Conservation (phyloP, 768 basidiomycete genomes). For the Tylopilus rubrobrunneus region DNA sequence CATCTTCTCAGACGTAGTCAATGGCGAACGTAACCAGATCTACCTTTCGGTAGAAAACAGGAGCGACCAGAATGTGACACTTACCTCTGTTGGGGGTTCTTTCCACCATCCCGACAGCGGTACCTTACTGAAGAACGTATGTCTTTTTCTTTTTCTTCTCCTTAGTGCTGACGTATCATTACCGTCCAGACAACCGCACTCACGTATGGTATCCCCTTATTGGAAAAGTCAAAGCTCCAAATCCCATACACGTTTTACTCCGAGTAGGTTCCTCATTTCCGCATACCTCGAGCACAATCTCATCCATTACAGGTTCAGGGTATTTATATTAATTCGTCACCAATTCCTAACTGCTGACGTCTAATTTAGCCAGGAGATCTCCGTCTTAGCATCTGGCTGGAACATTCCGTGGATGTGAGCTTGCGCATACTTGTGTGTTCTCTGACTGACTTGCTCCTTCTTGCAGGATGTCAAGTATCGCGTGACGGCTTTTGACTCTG, state of each 20-base stretch:
- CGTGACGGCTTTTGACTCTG: conserved; percentile 68
- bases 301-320: conserved; percentile 52
- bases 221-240: conserved; percentile 55
- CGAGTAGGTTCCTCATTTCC: conserved; percentile 53
- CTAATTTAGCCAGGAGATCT: conserved; percentile 64
- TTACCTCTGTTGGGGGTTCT: conserved; percentile 62
- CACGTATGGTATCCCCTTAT: conserved; percentile 49
- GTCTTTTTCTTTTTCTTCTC: conserved; percentile 13
- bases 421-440: not conserved
- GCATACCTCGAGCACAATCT: conserved; percentile 1
- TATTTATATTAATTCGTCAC: conserved; percentile 21
- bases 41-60: conserved; percentile 69
- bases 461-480: conserved; percentile 53
- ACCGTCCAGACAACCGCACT: conserved; percentile 51
- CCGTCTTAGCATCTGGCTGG: conserved; percentile 72
- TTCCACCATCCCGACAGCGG: conserved; percentile 63
- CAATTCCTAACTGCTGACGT: conserved; percentile 1
- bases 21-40: conserved; percentile 75
- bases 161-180: not conserved
- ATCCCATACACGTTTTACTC: conserved; percentile 75
- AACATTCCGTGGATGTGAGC: conserved; percentile 61
- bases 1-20: conserved; percentile 64
- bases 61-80: conserved; percentile 66
- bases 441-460: not conserved
- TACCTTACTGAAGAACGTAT: conserved; percentile 69